phyloP scores from a whole-genome alignment of 352 stramenopile species.

The Albugo laibachii region DNA sequence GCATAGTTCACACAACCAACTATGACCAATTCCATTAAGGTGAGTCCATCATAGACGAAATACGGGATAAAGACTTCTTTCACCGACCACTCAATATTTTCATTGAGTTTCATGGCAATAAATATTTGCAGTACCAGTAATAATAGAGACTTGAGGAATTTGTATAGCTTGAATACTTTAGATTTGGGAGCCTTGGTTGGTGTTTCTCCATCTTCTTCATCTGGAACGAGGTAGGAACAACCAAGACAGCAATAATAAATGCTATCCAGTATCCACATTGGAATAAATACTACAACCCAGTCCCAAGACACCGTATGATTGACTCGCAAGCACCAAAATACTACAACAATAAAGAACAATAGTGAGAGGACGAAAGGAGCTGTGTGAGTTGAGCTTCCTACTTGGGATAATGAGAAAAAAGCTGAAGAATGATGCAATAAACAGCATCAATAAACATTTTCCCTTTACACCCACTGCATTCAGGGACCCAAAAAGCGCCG shows the following conservation, averaged over 20 bases:
- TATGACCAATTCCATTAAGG: conserved; percentile 37
- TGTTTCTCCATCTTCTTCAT: conserved; percentile 32
- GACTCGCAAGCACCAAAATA: conserved; percentile 68
- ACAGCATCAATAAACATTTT: conserved; percentile 45
- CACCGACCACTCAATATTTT: conserved; percentile 37
- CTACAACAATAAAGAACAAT: conserved; percentile 11
- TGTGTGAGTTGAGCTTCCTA: conserved; percentile 8
- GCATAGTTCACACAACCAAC: conserved; percentile 35
- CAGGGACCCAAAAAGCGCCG: conserved; percentile 50
- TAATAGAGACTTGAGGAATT: conserved; percentile 59
- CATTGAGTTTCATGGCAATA: conserved; percentile 60
- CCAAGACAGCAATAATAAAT: conserved; percentile 64
- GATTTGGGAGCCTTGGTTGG: conserved; percentile 19
- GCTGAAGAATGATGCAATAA: conserved; percentile 53
- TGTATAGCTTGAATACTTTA: conserved; percentile 32
- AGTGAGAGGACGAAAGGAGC: neutral
- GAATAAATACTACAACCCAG: conserved; percentile 63
- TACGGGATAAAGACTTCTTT: conserved; percentile 52
- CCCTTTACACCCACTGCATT: conserved; percentile 39
- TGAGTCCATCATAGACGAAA: conserved; percentile 59
- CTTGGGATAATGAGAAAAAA: conserved; percentile 76
- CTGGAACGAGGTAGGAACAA: conserved; percentile 26
- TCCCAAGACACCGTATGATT: conserved; percentile 54
- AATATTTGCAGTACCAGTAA: conserved; percentile 67
- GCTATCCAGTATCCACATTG: conserved; percentile 52